Evolutionary conservation across 2,329 filamentous ascomycete genomes (phyloP).

Genomic region (Arthrobotrys musiformis): DNA sequence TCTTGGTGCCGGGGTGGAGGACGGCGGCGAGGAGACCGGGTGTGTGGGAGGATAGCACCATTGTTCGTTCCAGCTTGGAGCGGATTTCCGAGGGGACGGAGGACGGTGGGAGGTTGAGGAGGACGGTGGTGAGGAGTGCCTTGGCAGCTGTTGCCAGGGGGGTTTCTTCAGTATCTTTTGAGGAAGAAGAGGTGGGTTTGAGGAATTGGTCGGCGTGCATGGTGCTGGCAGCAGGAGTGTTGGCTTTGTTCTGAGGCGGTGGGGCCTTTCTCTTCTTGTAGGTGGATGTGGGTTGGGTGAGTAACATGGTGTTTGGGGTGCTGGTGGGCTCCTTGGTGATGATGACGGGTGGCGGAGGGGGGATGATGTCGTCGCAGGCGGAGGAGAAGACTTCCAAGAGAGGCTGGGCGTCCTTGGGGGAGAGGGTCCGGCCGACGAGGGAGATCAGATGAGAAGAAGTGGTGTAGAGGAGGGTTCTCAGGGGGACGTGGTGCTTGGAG

Average conservation of each 20-base stretch:
- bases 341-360: slow-evolving; percentile 42
- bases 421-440: slow-evolving; percentile 25
- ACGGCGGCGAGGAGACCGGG: slow-evolving; percentile 58
- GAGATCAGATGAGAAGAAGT: slow-evolving; percentile 16
- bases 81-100: slow-evolving; percentile 57
- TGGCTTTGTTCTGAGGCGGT: slow-evolving; percentile 53
- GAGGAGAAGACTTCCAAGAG: slow-evolving; percentile 20
- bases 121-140: slow-evolving; percentile 52
- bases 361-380: slow-evolving; percentile 48
- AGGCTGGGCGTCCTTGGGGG: slow-evolving; percentile 23
- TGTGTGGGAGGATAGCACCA: slow-evolving; percentile 57
- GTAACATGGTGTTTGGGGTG: slow-evolving; percentile 31
- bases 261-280: slow-evolving; percentile 51
- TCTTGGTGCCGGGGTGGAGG: slow-evolving; percentile 54
- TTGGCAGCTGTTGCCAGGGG: slow-evolving; percentile 47
- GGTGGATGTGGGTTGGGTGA: slow-evolving; percentile 44
- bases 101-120: slow-evolving; percentile 53
- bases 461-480: slow-evolving; percentile 19
- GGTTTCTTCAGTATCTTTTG: not conserved
- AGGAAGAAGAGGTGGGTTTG: slow-evolving; percentile 14
- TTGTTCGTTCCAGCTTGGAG: slow-evolving; percentile 58
- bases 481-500: slow-evolving; percentile 4
- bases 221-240: slow-evolving; percentile 48
- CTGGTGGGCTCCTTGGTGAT: slow-evolving; percentile 38
- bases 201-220: slow-evolving; percentile 58